A percentile compares a stretch with the other conserved stretches of the same genome.
These are phyloP conservation scores for Lumnitzera littorea DNA, from an alignment of 345 rosid genomes.

Conservation along the genomic window DNA sequence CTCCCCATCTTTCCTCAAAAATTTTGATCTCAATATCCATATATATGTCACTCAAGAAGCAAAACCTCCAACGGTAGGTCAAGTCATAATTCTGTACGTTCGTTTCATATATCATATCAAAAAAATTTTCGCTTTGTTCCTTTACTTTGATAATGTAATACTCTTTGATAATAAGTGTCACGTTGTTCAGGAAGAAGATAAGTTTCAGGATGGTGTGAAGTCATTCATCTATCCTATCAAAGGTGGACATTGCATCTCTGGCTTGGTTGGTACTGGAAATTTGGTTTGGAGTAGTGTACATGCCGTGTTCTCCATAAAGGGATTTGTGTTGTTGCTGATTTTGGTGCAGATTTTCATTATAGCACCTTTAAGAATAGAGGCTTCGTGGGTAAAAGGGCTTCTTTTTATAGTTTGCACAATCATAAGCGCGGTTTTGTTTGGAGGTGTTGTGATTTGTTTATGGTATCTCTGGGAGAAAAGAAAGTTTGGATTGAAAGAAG, in stretches of 20 bases:
- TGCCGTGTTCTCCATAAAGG: conserved; percentile 42
- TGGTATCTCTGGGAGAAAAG: conserved; percentile 66
- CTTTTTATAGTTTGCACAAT: conserved; percentile 58
- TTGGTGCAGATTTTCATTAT: conserved; percentile 46
- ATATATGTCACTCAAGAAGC: conserved; percentile 71
- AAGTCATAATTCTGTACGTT: neutral
- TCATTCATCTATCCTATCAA: conserved; percentile 27
- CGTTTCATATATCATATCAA: neutral
- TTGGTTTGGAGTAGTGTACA: conserved; percentile 66
- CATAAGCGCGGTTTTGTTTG: conserved; percentile 48
- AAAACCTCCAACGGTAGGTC: conserved; percentile 51
- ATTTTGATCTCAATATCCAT: conserved; percentile 43
- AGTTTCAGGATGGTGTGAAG: conserved; percentile 11
- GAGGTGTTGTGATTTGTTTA: conserved; percentile 56
- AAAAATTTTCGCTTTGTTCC: no score
- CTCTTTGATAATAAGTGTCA: neutral
- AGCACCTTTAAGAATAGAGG: conserved; percentile 35
- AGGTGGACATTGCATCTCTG: conserved; percentile 44
- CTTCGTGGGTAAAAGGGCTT: conserved; percentile 89
- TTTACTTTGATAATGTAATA: no score
- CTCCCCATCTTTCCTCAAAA: conserved; percentile 43
- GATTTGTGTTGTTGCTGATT: conserved; percentile 36
- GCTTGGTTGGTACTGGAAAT: conserved; percentile 73
- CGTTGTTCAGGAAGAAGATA: conserved; percentile 69
- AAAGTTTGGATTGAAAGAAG: conserved; percentile 12